Evolutionary conservation across 495 filamentous ascomycete genomes (phyloP).

Genomic region (Trichocladium uniseriatum): DNA sequence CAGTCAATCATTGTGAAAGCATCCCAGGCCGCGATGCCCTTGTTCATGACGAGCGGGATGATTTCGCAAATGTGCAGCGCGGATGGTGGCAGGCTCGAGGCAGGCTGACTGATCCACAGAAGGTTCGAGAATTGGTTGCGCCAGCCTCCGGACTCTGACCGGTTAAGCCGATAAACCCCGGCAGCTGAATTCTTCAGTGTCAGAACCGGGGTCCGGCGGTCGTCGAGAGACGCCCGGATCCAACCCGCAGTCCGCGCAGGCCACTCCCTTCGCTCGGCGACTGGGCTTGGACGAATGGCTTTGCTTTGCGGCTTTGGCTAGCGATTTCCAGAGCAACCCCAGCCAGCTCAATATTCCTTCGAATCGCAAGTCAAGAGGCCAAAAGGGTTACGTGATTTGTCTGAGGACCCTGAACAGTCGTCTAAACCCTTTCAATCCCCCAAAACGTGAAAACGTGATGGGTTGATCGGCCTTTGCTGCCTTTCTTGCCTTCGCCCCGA

Average conservation of each 20-base stretch:
- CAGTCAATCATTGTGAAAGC: no score
- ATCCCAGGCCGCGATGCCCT: slow-evolving; percentile 11
- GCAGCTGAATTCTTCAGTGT: background rate
- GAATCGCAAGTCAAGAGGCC: slow-evolving; percentile 20
- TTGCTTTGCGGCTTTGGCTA: slow-evolving; percentile 1
- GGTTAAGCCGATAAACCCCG: slow-evolving; percentile 15
- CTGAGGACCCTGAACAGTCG: slow-evolving; percentile 19
- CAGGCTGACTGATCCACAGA: slow-evolving; percentile 27
- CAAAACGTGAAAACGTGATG: slow-evolving; percentile 9
- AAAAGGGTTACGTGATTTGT: slow-evolving; percentile 17
- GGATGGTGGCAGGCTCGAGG: no score
- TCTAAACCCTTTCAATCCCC: slow-evolving; percentile 27
- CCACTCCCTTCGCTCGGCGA: background rate
- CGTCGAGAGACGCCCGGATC: background rate
- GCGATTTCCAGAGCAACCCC: slow-evolving; percentile 22
- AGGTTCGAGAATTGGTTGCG: slow-evolving; percentile 35
- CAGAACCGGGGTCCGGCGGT: background rate
- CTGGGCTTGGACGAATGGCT: slow-evolving; percentile 19
- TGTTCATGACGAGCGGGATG: no score
- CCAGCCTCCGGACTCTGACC: slow-evolving; percentile 1
- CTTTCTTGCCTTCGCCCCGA: slow-evolving; percentile 15
- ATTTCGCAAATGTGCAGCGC: no score
- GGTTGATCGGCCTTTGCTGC: slow-evolving; percentile 12
- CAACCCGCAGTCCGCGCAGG: slow-evolving; percentile 5
- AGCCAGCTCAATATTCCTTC: slow-evolving; percentile 26